Percentiles rank a stretch among this genome's conserved stretches.
Conservation (phyloP, 164 flowering plant species). For the Saururus chinensis region DNA sequence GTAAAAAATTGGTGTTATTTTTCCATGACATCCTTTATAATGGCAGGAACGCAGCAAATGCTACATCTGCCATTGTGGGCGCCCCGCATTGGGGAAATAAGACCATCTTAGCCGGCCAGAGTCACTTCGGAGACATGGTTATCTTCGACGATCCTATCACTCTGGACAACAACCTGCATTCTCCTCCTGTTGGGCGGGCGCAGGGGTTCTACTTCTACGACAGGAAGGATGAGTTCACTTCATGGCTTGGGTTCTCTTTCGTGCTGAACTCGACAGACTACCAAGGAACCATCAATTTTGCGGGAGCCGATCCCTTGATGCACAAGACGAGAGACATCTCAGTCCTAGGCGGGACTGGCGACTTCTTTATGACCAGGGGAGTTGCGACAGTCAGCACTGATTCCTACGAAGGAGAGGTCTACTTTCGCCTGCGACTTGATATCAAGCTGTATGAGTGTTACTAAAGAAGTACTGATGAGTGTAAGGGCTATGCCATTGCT, state of each 20-base stretch:
- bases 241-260: slow-evolving; percentile 57
- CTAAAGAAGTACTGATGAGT: no score
- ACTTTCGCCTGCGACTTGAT: slow-evolving; percentile 50
- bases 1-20: neutral
- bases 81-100: slow-evolving; percentile 49
- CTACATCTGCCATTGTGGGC: slow-evolving; percentile 56
- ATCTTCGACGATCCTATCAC: slow-evolving; percentile 81
- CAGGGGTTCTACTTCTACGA: slow-evolving; percentile 73
- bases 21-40: neutral
- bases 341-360: slow-evolving; percentile 71
- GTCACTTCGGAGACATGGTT: slow-evolving; percentile 51
- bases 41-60: slow-evolving; percentile 5
- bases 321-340: slow-evolving; percentile 64
- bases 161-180: slow-evolving; percentile 43
- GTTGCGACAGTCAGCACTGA: slow-evolving; percentile 54
- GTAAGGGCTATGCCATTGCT: no score
- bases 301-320: slow-evolving; percentile 59
- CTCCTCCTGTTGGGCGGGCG: slow-evolving; percentile 54
- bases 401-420: slow-evolving; percentile 49
- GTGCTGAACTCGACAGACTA: slow-evolving; percentile 48
- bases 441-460: slow-evolving; percentile 72
- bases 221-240: slow-evolving; percentile 30
- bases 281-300: slow-evolving; percentile 46
- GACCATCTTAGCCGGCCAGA: slow-evolving; percentile 33
- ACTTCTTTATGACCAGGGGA: slow-evolving; percentile 76